Evolutionary conservation across 2,329 filamentous ascomycete genomes (phyloP), one percentile per base, ranked within the genome.

Genomic region (Trichoderma sp.): DNA sequence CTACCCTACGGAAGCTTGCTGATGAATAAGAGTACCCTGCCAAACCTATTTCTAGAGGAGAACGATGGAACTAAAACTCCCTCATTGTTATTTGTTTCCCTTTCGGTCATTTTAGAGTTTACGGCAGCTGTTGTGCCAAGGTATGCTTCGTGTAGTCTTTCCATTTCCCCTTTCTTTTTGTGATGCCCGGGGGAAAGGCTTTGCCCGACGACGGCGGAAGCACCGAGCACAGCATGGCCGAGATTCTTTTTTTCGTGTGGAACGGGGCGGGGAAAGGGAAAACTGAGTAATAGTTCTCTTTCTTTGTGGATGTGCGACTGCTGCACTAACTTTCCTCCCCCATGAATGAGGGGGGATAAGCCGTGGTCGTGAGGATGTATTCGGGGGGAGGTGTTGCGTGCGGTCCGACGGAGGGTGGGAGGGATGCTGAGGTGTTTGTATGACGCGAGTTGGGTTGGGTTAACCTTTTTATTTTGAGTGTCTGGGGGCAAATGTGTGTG

Each of bases 241-340:
- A 39, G 34, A 39, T 39, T 10, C 7, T 39, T 3, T 14, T 39
- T 3, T 14, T 30, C 30, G 30, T 30, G 30, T 30, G 30, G 9
- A 7, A 3, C 9, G 30, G 30, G 30, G 30, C 7, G 9, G 30
- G 6, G 30, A 9, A 9, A 9, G 30, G 9, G 30, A 7, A 9
- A 30, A 30, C 34, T 14, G 34, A 39, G 34, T 39, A 39, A 39
- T 39, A 9, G 34, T 24, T 24, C 21, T 24, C 21, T 24, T 24
- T 39, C 34, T 39, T 14, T 63, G 59, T 47, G 59, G 39, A 47
- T 14, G 41, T 47, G 59, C 24, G 10, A 55, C 50, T n/a, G 5
- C 41, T n/a, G 5, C 19, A 14, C 19, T 2, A n/a, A 45, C 12
- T 34, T 34, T 9, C 7, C n/a, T n/a, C n/a, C n/a, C 7, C 30